Conservation (phyloP, 495 filamentous ascomycete genomes). For the Penicillium verhagenii region DNA sequence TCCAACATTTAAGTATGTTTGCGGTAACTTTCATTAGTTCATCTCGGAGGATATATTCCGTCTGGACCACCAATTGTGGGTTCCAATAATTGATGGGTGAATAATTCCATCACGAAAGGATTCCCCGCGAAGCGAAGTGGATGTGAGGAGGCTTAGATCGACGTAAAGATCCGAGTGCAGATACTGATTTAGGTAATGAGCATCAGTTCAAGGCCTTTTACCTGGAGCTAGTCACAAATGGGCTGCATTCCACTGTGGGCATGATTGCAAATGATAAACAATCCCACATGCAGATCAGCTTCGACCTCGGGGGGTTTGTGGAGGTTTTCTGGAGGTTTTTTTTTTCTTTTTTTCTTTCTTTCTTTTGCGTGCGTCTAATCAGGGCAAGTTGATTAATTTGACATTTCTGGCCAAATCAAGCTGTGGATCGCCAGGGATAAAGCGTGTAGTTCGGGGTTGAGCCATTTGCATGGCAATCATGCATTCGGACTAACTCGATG, state of each 20-base stretch:
- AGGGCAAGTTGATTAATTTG: no score
- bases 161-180: background rate
- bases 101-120: background rate
- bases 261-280: background rate
- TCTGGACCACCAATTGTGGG: background rate
- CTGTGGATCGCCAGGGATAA: background rate
- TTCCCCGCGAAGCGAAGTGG: background rate
- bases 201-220: background rate
- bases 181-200: background rate
- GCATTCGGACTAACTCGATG: background rate
- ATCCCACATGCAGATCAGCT: background rate
- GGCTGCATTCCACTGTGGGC: background rate
- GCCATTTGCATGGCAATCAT: background rate
- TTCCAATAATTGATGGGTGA: no score
- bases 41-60: no score
- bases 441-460: background rate
- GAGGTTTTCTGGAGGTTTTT: no score
- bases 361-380: no score
- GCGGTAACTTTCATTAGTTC: background rate
- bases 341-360: no score
- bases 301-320: background rate
- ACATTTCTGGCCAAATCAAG: no score
- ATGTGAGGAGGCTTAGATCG: background rate
- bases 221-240: background rate
- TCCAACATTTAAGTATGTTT: background rate